phyloP scores from a whole-genome alignment of 805 yeast genomes.

The Schwanniomyces pseudopolymorphus region DNA sequence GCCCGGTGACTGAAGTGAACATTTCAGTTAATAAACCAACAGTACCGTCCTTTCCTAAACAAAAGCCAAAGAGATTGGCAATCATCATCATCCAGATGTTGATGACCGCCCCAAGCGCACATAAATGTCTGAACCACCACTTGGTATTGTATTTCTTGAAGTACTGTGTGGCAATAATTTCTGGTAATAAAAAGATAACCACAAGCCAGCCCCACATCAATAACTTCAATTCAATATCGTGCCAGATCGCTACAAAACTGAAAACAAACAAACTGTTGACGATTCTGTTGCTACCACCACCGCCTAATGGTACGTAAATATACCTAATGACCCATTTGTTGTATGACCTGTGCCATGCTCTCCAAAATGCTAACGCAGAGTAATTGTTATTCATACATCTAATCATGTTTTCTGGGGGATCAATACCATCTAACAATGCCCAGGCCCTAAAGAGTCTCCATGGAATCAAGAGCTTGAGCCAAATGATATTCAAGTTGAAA shows the following conservation, averaged over 20 bases:
- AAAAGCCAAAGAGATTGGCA: slow-evolving; percentile 93
- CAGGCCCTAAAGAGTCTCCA: slow-evolving; percentile 95
- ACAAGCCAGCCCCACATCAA: slow-evolving; percentile 96
- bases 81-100: slow-evolving; percentile 98
- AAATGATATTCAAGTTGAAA: slow-evolving; percentile 84
- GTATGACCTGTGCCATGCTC: slow-evolving; percentile 97
- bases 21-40: slow-evolving; percentile 61
- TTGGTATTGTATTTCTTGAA: slow-evolving; percentile 39
- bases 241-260: slow-evolving; percentile 97
- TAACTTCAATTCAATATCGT: slow-evolving; percentile 85
- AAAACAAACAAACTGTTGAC: slow-evolving; percentile 82
- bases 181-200: slow-evolving; percentile 86
- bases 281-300: slow-evolving; percentile 68
- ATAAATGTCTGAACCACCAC: slow-evolving; percentile 77
- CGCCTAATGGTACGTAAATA: slow-evolving; percentile 86
- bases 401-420: slow-evolving; percentile 97
- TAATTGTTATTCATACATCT: slow-evolving; percentile 94
- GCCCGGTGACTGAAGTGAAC: slow-evolving; percentile 69
- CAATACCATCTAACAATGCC: slow-evolving; percentile 89
- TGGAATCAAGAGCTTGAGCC: slow-evolving; percentile 91
- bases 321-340: slow-evolving; percentile 89
- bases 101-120: slow-evolving; percentile 83
- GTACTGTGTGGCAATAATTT: slow-evolving; percentile 58
- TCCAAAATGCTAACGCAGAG: slow-evolving; percentile 94
- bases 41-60: slow-evolving; percentile 88